Conservation (phyloP, 495 filamentous ascomycete species). For the Talaromyces wortmannii region DNA sequence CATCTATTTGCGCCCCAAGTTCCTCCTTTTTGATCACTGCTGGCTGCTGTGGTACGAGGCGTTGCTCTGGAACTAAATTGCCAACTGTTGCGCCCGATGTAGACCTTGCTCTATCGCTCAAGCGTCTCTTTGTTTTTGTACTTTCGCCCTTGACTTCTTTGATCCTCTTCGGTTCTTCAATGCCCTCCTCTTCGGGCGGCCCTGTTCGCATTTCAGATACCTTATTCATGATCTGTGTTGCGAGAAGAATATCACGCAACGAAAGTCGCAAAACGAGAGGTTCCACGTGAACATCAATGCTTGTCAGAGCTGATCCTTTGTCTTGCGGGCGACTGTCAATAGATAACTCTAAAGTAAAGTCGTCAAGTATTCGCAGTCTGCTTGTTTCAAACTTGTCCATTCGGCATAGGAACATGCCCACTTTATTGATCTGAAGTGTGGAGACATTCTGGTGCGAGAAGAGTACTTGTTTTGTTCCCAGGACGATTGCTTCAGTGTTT, state of each 20-base stretch:
- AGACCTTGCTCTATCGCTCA: conserved; percentile 29
- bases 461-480: conserved; percentile 88
- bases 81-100: conserved; percentile 21
- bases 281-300: conserved; percentile 80
- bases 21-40: conserved; percentile 72
- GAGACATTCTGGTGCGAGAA: conserved; percentile 90
- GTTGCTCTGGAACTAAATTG: conserved; percentile 16
- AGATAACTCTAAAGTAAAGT: conserved; percentile 86
- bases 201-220: conserved; percentile 76
- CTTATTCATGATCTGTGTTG: conserved; percentile 86
- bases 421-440: conserved; percentile 83
- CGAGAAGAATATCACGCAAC: conserved; percentile 87
- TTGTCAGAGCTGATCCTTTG: conserved; percentile 61
- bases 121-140: conserved; percentile 41
- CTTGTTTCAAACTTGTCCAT: conserved; percentile 94
- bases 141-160: conserved; percentile 53
- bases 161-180: conserved; percentile 55
- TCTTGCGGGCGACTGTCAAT: conserved; percentile 71
- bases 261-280: conserved; percentile 90
- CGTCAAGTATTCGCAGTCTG: conserved; percentile 83
- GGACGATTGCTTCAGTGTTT: conserved; percentile 90
- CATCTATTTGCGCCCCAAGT: conserved; percentile 74
- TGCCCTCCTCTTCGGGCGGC: conserved; percentile 30
- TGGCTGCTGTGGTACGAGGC: conserved; percentile 28
- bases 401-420: conserved; percentile 97